phyloP scores from a whole-genome alignment of 2,329 filamentous ascomycete genomes.

The Arthrobotrys entomopaga region DNA sequence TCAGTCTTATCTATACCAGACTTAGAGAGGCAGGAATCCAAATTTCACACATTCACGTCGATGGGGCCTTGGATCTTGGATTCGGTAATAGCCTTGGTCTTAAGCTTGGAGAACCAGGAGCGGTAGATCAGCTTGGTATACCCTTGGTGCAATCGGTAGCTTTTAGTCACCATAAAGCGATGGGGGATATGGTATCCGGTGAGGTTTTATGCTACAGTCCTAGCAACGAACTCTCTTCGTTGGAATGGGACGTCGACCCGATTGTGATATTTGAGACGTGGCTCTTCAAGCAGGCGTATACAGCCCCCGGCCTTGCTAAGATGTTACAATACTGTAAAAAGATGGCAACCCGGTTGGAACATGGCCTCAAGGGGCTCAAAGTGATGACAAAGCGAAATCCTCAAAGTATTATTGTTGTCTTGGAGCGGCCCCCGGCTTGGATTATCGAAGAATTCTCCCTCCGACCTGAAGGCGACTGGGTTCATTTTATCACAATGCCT shows the following conservation, averaged over 20 bases:
- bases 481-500: conserved; percentile 33
- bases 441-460: conserved; percentile 43
- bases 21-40: background rate
- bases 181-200: conserved; percentile 37
- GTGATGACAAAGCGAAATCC: conserved; percentile 22
- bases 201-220: conserved; percentile 20
- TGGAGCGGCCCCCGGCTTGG: conserved; percentile 32
- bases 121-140: background rate
- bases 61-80: conserved; percentile 11
- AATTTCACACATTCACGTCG: background rate
- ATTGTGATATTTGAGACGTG: conserved; percentile 40
- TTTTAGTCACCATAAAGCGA: conserved; percentile 34
- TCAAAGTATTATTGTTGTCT: conserved; percentile 19
- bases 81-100: conserved; percentile 3
- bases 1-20: conserved; percentile 7
- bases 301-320: background rate
- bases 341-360: conserved; percentile 12
- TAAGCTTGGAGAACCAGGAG: conserved; percentile 22
- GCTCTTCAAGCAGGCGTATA: conserved; percentile 27
- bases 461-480: conserved; percentile 38
- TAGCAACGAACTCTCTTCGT: background rate
- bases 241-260: conserved; percentile 33
- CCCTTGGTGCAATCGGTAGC: conserved; percentile 33
- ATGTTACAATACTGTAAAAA: conserved; percentile 25
- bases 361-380: background rate